These are phyloP conservation scores for Globisporangium alternatum DNA, from an alignment of 352 stramenopile genomes.

Conservation along the genomic window DNA sequence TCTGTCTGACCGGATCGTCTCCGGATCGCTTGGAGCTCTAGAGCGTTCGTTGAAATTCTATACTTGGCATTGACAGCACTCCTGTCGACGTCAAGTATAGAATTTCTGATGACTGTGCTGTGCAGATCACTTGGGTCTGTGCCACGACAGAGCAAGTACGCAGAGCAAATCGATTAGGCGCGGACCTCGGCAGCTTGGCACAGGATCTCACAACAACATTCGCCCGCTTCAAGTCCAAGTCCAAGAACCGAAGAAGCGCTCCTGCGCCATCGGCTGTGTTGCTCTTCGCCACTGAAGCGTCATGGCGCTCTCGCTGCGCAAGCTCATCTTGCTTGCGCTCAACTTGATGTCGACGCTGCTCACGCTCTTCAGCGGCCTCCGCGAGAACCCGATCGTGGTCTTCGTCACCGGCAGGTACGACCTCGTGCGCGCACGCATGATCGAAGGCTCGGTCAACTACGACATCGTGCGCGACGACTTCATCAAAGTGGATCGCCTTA, in stretches of 20 bases:
- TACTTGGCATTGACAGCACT: too few relatives aligned
- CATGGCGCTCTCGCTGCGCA: slow-evolving; percentile 8
- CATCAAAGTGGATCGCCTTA: slow-evolving; percentile 16
- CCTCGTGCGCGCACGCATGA: slow-evolving; percentile 21
- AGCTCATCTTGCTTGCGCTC: slow-evolving; percentile 13
- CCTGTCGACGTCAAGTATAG: too few relatives aligned
- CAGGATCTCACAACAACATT: too few relatives aligned
- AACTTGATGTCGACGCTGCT: slow-evolving; percentile 27
- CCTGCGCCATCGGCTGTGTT: too few relatives aligned
- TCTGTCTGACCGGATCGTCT: too few relatives aligned
- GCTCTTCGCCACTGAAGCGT: neutral
- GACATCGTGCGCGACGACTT: slow-evolving; percentile 21
- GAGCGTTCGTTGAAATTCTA: too few relatives aligned
- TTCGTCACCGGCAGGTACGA: slow-evolving; percentile 23
- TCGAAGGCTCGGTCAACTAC: slow-evolving; percentile 28
- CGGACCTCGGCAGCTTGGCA: too few relatives aligned
- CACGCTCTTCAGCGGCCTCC: slow-evolving; percentile 31
- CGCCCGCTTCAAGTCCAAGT: neutral
- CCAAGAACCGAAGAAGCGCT: neutral
- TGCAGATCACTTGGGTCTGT: too few relatives aligned
- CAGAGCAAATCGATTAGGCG: too few relatives aligned
- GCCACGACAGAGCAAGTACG: too few relatives aligned
- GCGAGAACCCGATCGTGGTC: slow-evolving; percentile 32
- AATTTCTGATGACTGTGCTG: too few relatives aligned
- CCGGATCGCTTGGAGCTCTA: too few relatives aligned